Evolutionary conservation across 2,329 filamentous ascomycete species (phyloP), one percentile per base, ranked within the genome.

Genomic region (Hawksworthiomyces lignivorus): DNA sequence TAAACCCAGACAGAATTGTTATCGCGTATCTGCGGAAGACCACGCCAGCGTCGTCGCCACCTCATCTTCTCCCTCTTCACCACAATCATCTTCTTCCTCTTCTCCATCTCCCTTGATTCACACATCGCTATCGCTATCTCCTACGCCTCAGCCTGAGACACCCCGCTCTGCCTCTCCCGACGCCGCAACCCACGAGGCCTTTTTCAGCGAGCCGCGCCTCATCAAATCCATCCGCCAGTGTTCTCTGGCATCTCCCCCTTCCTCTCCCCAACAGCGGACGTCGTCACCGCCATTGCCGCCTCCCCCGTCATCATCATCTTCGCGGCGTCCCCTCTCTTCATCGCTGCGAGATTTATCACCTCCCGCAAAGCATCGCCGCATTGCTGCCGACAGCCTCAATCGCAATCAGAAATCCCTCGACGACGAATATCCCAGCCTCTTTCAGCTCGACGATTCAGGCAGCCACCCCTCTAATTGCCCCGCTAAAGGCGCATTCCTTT

Each of bases 131-230:
- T 63, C 62, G 41, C 56, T 57, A 17, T 62, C 61, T 21, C 56
- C 65, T 40, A 65, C 66, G 48, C 65, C 68, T 45, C 65, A 68
- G 51, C 67, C 67, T 43, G 58, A 60, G 44, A 70, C 68, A 28
- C 67, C 68, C 48, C 58, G 56, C 52, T 62, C 62, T 48, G 54
- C 57, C 45, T 51, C 51, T 40, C 49, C 50, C 51, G 50, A 47
- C 50, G 51, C 48, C 47, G 42, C 46, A 43, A 32, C 30, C 34
- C 41, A 43, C 29, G 27, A 28, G 19, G 29, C 41, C 18, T 27
- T 36, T 45, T 48, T 48, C 47, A 51, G 41, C 34, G 52, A 43
- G 50, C 54, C 48, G 49, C 53, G 34, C 29, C 22, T 39, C 51
- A 48, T 56, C 49, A 64, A 65, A 46, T 58, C 61, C 50, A 64